Base-by-base conservation (phyloP, 305 asterid species). In the Fraxinus platypoda region DNA sequence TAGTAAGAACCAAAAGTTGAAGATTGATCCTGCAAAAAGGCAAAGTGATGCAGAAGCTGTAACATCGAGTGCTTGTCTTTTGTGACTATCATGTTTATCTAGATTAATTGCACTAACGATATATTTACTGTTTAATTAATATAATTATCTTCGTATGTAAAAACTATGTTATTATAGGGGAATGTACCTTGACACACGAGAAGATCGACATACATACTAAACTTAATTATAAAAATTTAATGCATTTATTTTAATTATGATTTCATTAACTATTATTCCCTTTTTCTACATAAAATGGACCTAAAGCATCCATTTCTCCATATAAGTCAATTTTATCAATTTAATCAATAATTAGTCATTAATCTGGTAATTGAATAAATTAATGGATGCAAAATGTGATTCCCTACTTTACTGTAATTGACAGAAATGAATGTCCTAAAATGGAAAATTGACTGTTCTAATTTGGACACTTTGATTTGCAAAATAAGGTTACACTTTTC, bases 21-120 rank as follows among this genome's bases (percentile, higher is more conserved):
- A 83, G 87, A 76, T 81, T 87, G 92, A 83, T 93, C 97, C 99
- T 96, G 95, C 84, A 88, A 88, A 82, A 85, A 80, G 74, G 83
- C 30, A 59, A 52, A 52, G 64, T 17, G 25, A 19, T 52, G 23
- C 23, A 0, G 64, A 52, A 52, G 62, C 62, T 41, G 52, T 41
- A 41, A 41, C 52, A 41, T 41, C 52, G 17, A 41, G 52, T 41
- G 52, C 52, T 41, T 41, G 52, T 12, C 11, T 41, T 41, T 41
- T 1, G 15, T 9, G 52, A 41, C 52, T 41, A 41, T 41, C 52
- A 41, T 41, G 13, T 12, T 41, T 41, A 11, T 41, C 52, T 11
- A 41, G 52, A 41, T 41, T 41, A 41, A 41, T 41, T 41, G 15
- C 17, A 41, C 52, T 41, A 41, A 11, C 8, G 0, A 41, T 41